phyloP scores from a whole-genome alignment of 352 stramenopile species.

The Globisporangium irregulare region DNA sequence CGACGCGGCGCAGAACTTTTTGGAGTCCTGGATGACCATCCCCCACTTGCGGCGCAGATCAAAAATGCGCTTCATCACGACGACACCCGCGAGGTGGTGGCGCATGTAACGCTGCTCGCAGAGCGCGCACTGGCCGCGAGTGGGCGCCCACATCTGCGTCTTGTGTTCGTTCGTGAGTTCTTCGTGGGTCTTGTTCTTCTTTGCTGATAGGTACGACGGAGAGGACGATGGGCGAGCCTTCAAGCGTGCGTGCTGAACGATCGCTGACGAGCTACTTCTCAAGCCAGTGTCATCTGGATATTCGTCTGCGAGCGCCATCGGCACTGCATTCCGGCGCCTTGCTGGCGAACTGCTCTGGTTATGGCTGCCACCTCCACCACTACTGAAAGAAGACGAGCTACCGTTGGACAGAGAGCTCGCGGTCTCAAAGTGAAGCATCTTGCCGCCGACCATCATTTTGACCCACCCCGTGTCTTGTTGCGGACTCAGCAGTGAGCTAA shows the following conservation, averaged over 20 bases:
- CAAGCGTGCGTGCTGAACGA: conserved; percentile 3
- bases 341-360: not conserved
- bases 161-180: not conserved
- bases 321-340: conserved; percentile 20
- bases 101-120: conserved; percentile 49
- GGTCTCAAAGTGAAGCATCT: conserved; percentile 41
- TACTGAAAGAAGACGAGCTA: not conserved
- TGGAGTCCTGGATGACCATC: conserved; percentile 39
- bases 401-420: not conserved
- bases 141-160: conserved; percentile 25
- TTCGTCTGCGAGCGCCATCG: conserved; percentile 14
- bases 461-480: conserved; percentile 27
- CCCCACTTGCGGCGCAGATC: conserved; percentile 46
- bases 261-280: not conserved
- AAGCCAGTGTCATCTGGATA: not conserved
- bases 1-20: conserved; percentile 36
- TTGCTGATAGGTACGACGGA: not conserved
- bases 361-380: not conserved
- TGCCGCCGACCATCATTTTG: conserved; percentile 35
- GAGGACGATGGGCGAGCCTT: conserved; percentile 15
- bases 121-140: conserved; percentile 31
- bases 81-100: conserved; percentile 32
- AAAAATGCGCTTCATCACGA: conserved; percentile 53
- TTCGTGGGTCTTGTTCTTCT: not conserved
- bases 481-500: not conserved